Evolutionary conservation across 768 basidiomycete species (phyloP), one percentile per base, ranked within the genome.

Genomic region (Agaricus sinodeliciosus): DNA sequence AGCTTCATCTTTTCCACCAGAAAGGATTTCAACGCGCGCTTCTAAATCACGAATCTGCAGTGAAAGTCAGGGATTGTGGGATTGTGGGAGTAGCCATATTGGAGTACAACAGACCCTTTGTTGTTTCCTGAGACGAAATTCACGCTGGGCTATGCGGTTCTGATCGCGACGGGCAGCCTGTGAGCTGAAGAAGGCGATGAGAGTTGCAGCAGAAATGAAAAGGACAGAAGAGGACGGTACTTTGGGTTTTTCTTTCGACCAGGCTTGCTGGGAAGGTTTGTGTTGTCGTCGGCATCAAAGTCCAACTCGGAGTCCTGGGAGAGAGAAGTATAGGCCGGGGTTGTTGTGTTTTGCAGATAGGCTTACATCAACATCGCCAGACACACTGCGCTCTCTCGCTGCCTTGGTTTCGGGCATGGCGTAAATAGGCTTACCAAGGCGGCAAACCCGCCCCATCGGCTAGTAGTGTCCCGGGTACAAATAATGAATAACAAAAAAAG

Each of bases 11-110:
- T 92, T 85, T 39, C 89, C 90, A 16, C 90, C 92, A 4, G 93
- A 95, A 15, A 96, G 78, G 7, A 96, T 84, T 68, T 94, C 93
- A n/a, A 96, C 91, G 42, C 90, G 82, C 16, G 93, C 93, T 70
- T 96, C 94, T 35, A 96, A 81, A 69, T 96, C 94, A 18, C 93
- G 89, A 67, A 96, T 94, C 90, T 96, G 60, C 13, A 8, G 5
- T 15, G 19, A 25, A 22, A 35, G 37, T 31, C 36, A 28, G 28
- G 37, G 31, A 16, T 16, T 41, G 28, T 42, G 28, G 37, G 31
- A 16, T 16, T 41, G 28, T 42, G 39, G 37, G 52, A 27, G 40
- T 9, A 37, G 9, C 15, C 31, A 47, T 31, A 48, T 28, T 31
- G 26, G 56, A 8, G 47, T 18, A 25, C 48, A 8, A 68, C 74